phyloP scores from a whole-genome alignment of 352 stramenopile genomes.

The Peronospora belbahrii region DNA sequence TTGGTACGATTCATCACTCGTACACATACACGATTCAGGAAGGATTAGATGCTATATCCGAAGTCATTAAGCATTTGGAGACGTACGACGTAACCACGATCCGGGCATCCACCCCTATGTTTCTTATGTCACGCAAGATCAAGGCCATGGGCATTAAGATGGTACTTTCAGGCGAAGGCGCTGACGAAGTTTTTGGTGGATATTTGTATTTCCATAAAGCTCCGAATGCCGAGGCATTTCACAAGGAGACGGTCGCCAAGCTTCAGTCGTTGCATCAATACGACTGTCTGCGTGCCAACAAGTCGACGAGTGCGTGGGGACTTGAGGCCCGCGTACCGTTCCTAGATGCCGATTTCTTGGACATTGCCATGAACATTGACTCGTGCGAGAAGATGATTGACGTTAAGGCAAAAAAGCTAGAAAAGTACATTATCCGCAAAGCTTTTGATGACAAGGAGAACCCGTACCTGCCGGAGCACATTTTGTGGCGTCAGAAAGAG shows the following conservation, averaged over 20 bases:
- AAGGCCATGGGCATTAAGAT: constrained; percentile 99
- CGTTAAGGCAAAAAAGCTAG: constrained; percentile 87
- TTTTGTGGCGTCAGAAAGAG: constrained; percentile 99
- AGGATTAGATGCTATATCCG: constrained; percentile 93
- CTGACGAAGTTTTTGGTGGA: constrained; percentile 97
- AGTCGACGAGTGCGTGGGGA: constrained; percentile 96
- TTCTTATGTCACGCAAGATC: constrained; percentile 98
- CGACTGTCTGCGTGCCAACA: constrained; percentile 98
- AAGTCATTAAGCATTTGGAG: constrained; percentile 97
- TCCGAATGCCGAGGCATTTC: constrained; percentile 89
- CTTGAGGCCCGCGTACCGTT: constrained; percentile 97
- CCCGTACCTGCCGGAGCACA: constrained; percentile 95
- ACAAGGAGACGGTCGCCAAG: constrained; percentile 93
- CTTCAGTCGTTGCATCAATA: constrained; percentile 95
- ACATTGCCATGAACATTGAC: constrained; percentile 98
- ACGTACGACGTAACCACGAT: constrained; percentile 99
- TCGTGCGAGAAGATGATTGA: constrained; percentile 97
- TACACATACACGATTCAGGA: constrained; percentile 99
- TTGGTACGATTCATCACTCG: constrained; percentile 97
- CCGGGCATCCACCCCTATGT: constrained; percentile 98
- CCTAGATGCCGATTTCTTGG: constrained; percentile 96
- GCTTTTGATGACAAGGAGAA: constrained; percentile 96
- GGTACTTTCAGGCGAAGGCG: constrained; percentile 96
- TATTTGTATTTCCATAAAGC: constrained; percentile 99
- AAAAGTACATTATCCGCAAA: constrained; percentile 99